Conservation (phyloP, 306 rosid genomes). For the Pterocarpus macrocarpus region DNA sequence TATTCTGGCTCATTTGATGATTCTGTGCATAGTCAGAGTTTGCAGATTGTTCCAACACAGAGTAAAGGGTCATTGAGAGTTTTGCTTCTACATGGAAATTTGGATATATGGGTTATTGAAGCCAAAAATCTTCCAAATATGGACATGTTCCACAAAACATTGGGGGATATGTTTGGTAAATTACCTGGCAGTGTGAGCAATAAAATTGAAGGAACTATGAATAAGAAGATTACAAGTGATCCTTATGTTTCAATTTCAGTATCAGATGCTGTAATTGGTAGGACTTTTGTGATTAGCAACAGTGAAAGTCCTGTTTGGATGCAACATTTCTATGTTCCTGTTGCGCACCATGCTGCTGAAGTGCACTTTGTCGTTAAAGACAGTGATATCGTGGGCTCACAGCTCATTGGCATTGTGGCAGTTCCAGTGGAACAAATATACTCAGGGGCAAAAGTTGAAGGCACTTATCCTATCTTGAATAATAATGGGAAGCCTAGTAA, state of each 20-base stretch:
- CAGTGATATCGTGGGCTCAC: constrained; percentile 89
- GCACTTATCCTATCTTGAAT: constrained; percentile 71
- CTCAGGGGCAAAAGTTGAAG: constrained; percentile 74
- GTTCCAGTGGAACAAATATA: constrained; percentile 81
- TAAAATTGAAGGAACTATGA: constrained; percentile 74
- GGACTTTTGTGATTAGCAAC: constrained; percentile 93
- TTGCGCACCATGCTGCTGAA: constrained; percentile 82
- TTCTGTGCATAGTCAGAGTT: constrained; percentile 58
- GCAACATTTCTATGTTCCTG: constrained; percentile 90
- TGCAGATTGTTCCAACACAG: constrained; percentile 74
- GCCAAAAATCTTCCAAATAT: constrained; percentile 90
- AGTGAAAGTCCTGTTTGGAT: constrained; percentile 85
- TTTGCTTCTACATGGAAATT: constrained; percentile 88
- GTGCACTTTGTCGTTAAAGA: constrained; percentile 91
- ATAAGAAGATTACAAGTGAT: constrained; percentile 81
- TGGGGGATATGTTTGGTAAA: constrained; percentile 73
- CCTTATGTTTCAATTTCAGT: constrained; percentile 85
- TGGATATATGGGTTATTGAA: constrained; percentile 82
- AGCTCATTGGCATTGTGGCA: constrained; percentile 80
- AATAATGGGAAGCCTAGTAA: constrained; percentile 82
- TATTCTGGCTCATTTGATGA: constrained; percentile 66
- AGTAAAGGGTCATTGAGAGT: constrained; percentile 80
- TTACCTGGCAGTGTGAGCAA: constrained; percentile 77
- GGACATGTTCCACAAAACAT: constrained; percentile 94
- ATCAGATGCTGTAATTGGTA: constrained; percentile 80